These are phyloP conservation scores for Cardamine resedifolia DNA, from an alignment of 345 rosid species.

Conservation along the genomic window DNA sequence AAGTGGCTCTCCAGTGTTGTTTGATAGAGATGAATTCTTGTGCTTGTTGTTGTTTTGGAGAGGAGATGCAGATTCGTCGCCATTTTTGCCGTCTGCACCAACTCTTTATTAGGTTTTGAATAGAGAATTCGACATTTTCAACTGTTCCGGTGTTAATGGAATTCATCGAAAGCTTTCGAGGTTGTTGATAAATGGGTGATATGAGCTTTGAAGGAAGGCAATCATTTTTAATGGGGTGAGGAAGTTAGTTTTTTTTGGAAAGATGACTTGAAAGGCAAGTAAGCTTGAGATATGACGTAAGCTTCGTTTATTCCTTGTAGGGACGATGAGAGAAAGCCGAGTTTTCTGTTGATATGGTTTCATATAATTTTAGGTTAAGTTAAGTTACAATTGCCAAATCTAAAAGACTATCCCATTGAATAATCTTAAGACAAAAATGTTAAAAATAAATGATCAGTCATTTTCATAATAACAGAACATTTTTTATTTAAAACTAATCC, in stretches of 20 bases:
- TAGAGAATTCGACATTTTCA: constrained; percentile 45
- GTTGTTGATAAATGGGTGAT: constrained; percentile 4
- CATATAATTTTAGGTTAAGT: neutral
- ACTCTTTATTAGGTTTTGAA: constrained; percentile 48
- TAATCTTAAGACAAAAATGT: neutral
- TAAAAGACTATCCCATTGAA: neutral
- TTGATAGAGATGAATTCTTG: neutral
- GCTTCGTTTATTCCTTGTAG: constrained; percentile 8
- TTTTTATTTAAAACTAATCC: no score
- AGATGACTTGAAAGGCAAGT: constrained; percentile 35
- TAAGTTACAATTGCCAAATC: neutral
- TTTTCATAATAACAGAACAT: no score
- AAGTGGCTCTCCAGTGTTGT: constrained; percentile 49
- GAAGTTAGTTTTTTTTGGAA: neutral
- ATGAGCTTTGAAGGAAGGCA: constrained; percentile 30
- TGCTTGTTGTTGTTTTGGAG: constrained; percentile 5
- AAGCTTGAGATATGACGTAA: constrained; percentile 11
- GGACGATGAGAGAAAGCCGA: neutral
- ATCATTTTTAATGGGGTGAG: neutral
- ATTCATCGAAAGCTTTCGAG: constrained; percentile 3
- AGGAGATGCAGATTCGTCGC: constrained; percentile 44
- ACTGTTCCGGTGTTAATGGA: constrained; percentile 31
- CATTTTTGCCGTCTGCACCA: constrained; percentile 55
- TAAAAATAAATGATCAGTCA: neutral
- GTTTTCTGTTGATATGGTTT: neutral